These are phyloP conservation scores for Colletotrichum graminicola DNA, from an alignment of 2,329 filamentous ascomycete species.

Conservation along the genomic window DNA sequence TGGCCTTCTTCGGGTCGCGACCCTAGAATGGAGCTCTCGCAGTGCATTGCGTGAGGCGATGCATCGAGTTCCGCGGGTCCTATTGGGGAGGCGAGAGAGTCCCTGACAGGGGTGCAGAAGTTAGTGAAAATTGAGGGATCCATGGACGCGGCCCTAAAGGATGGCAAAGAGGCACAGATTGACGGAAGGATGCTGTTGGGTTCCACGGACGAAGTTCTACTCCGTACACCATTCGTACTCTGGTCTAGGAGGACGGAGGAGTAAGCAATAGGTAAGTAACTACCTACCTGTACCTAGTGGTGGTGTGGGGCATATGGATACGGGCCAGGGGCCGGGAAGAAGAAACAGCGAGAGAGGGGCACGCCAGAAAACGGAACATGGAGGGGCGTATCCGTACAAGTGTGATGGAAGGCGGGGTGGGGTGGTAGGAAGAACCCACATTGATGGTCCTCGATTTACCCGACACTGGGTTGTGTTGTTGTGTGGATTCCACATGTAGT, in stretches of 20 bases:
- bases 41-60: constrained; percentile 35
- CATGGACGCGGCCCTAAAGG: constrained; percentile 29
- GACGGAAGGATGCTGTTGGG: background rate
- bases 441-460: constrained; percentile 12
- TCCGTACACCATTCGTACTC: no score
- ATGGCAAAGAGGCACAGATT: constrained; percentile 1
- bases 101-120: constrained; percentile 22
- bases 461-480: constrained; percentile 21
- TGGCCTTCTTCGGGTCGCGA: constrained; percentile 15
- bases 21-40: constrained; percentile 18
- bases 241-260: no score
- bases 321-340: constrained; percentile 26
- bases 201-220: constrained; percentile 11
- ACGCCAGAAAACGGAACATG: constrained; percentile 10
- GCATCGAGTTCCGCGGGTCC: constrained; percentile 29
- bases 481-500: constrained; percentile 18
- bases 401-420: background rate
- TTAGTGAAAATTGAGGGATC: constrained; percentile 17
- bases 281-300: no score
- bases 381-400: background rate
- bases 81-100: constrained; percentile 34
- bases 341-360: background rate
- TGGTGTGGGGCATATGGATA: constrained; percentile 9
- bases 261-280: no score
- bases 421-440: background rate